A percentile compares a stretch with the other conserved stretches of the same genome.
Evolutionary conservation across 306 rosid genomes (phyloP).

Genomic region (Oxytropis ochrocephala): DNA sequence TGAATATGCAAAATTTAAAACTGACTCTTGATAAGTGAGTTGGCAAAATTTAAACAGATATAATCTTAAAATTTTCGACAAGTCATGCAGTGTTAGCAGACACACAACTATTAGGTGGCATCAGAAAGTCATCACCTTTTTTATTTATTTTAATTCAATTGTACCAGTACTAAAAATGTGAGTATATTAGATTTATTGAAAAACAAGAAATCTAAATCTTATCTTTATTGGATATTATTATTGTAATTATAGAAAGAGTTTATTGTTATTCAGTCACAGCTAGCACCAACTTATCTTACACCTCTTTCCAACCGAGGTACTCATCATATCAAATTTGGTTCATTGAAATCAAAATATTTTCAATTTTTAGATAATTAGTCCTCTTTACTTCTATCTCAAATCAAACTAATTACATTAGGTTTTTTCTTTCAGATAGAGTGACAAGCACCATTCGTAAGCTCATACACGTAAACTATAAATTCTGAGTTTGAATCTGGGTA

Average conservation of each 20-base stretch:
- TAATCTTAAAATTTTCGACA: too few relatives aligned
- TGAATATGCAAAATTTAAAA: too few relatives aligned
- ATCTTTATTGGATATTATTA: not conserved
- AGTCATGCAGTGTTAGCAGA: too few relatives aligned
- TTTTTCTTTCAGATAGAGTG: too few relatives aligned
- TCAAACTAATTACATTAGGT: not conserved
- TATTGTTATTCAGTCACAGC: not conserved
- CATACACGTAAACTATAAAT: too few relatives aligned
- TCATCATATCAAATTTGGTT: not conserved
- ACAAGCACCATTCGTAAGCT: too few relatives aligned
- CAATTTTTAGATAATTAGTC: not conserved
- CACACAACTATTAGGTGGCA: too few relatives aligned
- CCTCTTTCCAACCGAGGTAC: not conserved
- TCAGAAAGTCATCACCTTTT: too few relatives aligned
- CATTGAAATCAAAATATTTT: not conserved
- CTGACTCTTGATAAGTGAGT: too few relatives aligned
- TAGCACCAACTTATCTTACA: not conserved
- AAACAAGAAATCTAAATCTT: not conserved
- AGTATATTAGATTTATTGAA: not conserved
- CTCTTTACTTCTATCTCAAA: not conserved
- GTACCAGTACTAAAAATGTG: not conserved
- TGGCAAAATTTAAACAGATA: too few relatives aligned
- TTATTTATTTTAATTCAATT: not conserved
- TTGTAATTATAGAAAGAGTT: not conserved
- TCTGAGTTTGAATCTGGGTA: too few relatives aligned